Evolutionary conservation across 1,284 basidiomycete species (phyloP).

Genomic region (Mixia osmundae): DNA sequence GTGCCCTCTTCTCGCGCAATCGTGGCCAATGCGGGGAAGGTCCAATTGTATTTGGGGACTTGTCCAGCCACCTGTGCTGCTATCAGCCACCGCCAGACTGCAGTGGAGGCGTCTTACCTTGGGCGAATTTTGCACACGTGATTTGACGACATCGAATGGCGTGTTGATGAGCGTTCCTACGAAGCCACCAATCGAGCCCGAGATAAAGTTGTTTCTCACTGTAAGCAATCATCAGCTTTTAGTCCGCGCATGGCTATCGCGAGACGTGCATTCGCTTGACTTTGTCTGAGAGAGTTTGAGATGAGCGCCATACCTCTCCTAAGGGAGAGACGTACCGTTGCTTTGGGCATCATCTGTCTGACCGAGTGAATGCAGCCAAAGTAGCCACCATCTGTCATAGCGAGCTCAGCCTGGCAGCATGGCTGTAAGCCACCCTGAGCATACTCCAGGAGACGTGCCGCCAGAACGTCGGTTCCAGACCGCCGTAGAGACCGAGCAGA

Average conservation of each 20-base stretch:
- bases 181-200: constrained; percentile 72
- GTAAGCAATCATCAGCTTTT: not conserved
- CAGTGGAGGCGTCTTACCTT: too few species aligned
- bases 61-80: constrained; percentile 32
- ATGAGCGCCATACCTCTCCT: constrained; percentile 2
- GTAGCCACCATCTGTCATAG: constrained; percentile 54
- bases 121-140: constrained; percentile 62
- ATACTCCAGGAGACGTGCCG: constrained; percentile 54
- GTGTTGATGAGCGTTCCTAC: constrained; percentile 34
- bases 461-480: constrained; percentile 93
- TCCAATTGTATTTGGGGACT: constrained; percentile 72
- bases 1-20: constrained; percentile 78
- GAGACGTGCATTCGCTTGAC: constrained; percentile 29
- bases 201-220: constrained; percentile 73
- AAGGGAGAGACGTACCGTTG: constrained; percentile 33
- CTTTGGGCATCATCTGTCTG: constrained; percentile 50
- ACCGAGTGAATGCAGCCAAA: constrained; percentile 77
- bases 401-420: constrained; percentile 7
- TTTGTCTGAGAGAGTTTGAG: constrained; percentile 29
- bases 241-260: not conserved
- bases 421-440: constrained; percentile 1
- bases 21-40: constrained; percentile 42
- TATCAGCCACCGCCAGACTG: not conserved
- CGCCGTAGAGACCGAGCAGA: constrained; percentile 59
- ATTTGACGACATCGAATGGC: constrained; percentile 68